A percentile compares a stretch with the other conserved stretches of the same genome.
These are phyloP conservation scores for Microglena sp. DNA, from an alignment of 139 green algal genomes.

Conservation along the genomic window DNA sequence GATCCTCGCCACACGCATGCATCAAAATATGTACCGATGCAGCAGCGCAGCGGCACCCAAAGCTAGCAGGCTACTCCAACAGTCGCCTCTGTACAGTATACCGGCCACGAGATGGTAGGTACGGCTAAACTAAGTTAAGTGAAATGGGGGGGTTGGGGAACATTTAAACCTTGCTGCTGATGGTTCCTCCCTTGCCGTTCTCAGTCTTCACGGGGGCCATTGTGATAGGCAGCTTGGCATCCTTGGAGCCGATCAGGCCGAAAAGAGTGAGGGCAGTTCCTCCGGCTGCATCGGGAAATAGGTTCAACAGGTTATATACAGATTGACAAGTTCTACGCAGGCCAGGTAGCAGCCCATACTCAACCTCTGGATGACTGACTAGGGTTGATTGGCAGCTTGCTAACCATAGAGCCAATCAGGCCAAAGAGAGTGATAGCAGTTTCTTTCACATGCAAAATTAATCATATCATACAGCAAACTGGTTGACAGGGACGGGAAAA, in stretches of 20 bases:
- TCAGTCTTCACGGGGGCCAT: slow-evolving; percentile 56
- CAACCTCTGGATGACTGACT: not conserved
- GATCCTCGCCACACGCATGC: too few species aligned
- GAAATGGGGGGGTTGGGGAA: not conserved
- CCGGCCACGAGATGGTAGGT: too few species aligned
- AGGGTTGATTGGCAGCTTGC: not conserved
- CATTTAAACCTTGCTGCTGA: slow-evolving; percentile 28
- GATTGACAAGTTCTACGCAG: not conserved
- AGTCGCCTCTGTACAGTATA: too few species aligned
- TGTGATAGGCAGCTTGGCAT: slow-evolving; percentile 83
- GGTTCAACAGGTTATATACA: slow-evolving; percentile 4
- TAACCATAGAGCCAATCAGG: not conserved
- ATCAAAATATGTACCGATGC: too few species aligned
- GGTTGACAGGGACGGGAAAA: too few species aligned
- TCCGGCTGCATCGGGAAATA: slow-evolving; percentile 29
- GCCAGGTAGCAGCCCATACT: not conserved
- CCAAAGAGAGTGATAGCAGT: too few species aligned
- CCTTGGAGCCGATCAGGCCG: slow-evolving; percentile 68
- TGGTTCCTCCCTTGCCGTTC: slow-evolving; percentile 43
- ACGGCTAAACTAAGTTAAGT: too few species aligned
- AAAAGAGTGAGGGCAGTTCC: slow-evolving; percentile 55
- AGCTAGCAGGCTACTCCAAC: too few species aligned
- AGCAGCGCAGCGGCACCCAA: too few species aligned
- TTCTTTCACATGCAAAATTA: too few species aligned
- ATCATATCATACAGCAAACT: too few species aligned